Base-by-base conservation (phyloP, 2,329 filamentous ascomycete species). In the Apiospora aurea region DNA sequence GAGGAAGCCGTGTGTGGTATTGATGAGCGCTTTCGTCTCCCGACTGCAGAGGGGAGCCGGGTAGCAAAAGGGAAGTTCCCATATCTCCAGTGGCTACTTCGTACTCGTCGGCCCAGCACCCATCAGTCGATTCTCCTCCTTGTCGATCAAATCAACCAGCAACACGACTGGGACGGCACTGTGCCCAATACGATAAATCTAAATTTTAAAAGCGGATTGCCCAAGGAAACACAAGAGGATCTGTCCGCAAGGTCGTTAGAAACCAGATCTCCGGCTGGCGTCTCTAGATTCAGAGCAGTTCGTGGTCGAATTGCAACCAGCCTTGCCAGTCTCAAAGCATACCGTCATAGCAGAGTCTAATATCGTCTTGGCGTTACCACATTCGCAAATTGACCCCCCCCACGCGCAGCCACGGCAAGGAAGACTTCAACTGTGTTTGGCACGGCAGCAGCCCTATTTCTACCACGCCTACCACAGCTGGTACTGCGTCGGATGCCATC, bases 261-360 rank as follows among this genome's bases (percentile, higher is more conserved):
- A 64, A 38, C 34, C 57, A n/a, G 57, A 41, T n/a, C 57, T 64
- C 34, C 34, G 34, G 41, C 57, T 21, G 57, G 21, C 34, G 29
- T 64, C 34, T 21, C 29, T 64, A 41, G 57, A 64, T 64, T 41
- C 18, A 64, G 34, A 41, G 38, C 57, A 64, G 57, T 38, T 61
- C 10, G 57, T 64, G 57, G 57, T 64, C 41, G 57, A 41, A 41
- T 24, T 41, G 57, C 57, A 64, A 41, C 57, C 57, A 64, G 57
- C 57, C 57, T 64, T 64, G 41, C 57, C 57, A 18, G 34, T 64
- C 57, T 64, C 57, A 64, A 64, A 64, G 34, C 57, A 64, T 64
- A 64, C 57, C 57, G 57, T 64, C 57, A 64, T 64, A 64, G 57
- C 57, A 64, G 57, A 64, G 57, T 64, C 13, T 64, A 64, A 64